Evolutionary conservation across 257 asterid species (phyloP), one percentile per base, ranked within the genome.

Genomic region (Phtheirospermum japonicum): DNA sequence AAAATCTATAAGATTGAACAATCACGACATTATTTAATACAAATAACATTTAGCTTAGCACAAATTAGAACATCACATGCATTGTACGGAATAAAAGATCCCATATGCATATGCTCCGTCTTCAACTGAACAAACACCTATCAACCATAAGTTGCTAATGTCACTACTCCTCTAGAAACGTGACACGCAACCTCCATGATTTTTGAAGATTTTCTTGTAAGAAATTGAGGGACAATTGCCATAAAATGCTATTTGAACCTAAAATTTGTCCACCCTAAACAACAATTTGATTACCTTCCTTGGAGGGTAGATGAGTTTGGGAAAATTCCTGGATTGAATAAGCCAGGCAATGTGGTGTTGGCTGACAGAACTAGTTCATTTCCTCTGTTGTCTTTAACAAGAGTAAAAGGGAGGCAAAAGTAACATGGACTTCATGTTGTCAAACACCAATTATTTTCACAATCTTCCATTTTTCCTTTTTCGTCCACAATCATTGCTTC

Each of bases 391-490:
- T 77, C 77, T 67, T 71, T 14, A 39, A 4, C 73, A 59, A 73
- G 58, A 60, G 81, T 51, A 52, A 34, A 65, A 46, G 51, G 80
- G 80, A 67, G 75, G 87, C 91, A 84, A 75, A 70, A 60, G 88
- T 80, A 82, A 82, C 88, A 84, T 84, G 88, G 76, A 55, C 60
- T 26, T 68, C 77, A 70, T 79, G 78, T 77, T 63, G 39, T 45
- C 68, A 71, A 59, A 18, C 50, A 36, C 67, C 63, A 52, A 75
- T 76, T 79, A 61, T 66, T 76, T 74, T 61, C 71, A 0, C 49
- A 40, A 33, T 65, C 56, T 8, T 16, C 16, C 18, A 33, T 48
- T 37, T 28, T 7, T 46, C 23, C 5, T 33, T 60, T 32, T 18
- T 7, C 13, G 64, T 42, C 61, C 7, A 34, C 59, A 64, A 59